Conservation (phyloP, 441 rosid species). For the Hura crepitans region DNA sequence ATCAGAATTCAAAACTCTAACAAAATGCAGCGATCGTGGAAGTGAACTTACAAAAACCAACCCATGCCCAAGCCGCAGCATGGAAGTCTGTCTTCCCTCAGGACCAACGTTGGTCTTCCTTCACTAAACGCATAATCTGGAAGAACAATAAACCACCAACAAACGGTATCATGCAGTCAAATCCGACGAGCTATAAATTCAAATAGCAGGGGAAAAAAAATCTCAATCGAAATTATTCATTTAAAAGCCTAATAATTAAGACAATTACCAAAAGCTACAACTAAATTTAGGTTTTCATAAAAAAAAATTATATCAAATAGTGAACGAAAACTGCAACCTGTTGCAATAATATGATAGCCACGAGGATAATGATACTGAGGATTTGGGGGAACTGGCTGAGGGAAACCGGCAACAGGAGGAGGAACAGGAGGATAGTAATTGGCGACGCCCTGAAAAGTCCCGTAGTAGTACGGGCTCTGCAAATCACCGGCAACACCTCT, state of each 20-base stretch:
- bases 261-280: not conserved
- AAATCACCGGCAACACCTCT: conserved; percentile 30
- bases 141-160: conserved; percentile 10
- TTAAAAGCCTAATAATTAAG: not conserved
- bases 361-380: conserved; percentile 28
- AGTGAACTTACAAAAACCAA: conserved; percentile 74
- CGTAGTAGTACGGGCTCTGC: conserved; percentile 45
- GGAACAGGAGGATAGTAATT: conserved; percentile 54
- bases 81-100: conserved; percentile 52
- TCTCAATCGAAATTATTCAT: not conserved
- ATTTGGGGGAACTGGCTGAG: conserved; percentile 36
- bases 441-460: conserved; percentile 89
- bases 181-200: not conserved
- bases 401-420: conserved; percentile 38
- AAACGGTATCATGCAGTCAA: not conserved
- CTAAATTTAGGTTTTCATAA: not conserved
- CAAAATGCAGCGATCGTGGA: not conserved
- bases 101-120: conserved; percentile 33
- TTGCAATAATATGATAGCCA: conserved; percentile 40
- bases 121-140: conserved; percentile 56
- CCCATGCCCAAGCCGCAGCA: conserved; percentile 87
- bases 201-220: conserved; percentile 4
- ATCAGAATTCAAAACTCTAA: not conserved
- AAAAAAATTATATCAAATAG: not conserved
- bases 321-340: conserved; percentile 34